These are phyloP conservation scores for Fusarium nanum DNA, from an alignment of 2,329 filamentous ascomycete species.

Conservation along the genomic window DNA sequence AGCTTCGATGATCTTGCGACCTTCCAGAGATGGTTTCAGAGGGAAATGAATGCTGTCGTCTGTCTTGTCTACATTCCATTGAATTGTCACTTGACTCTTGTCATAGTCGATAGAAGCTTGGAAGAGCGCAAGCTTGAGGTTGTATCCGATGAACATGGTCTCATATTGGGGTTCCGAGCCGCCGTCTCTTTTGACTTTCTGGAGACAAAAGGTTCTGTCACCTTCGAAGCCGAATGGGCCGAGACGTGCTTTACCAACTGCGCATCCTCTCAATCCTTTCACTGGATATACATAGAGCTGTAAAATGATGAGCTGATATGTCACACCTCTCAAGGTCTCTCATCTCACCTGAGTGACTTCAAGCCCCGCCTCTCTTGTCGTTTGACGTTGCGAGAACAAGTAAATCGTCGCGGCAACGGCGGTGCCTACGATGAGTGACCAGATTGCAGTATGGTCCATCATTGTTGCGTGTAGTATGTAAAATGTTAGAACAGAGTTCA, in stretches of 20 bases:
- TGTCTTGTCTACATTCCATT: not conserved
- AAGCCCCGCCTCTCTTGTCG: not conserved
- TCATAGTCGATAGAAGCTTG: slow-evolving; percentile 20
- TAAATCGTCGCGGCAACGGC: not conserved
- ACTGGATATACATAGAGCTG: slow-evolving; percentile 44
- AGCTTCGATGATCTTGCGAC: slow-evolving; percentile 2
- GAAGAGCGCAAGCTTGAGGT: slow-evolving; percentile 39
- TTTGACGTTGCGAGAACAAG: not conserved
- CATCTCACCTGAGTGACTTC: slow-evolving; percentile 34
- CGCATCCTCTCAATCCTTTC: slow-evolving; percentile 36
- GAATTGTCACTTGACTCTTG: not conserved
- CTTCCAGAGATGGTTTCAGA: slow-evolving; percentile 7
- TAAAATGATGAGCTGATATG: not conserved
- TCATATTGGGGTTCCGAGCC: slow-evolving; percentile 7
- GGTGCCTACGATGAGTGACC: not conserved
- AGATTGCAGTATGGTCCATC: not conserved
- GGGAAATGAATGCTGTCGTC: slow-evolving; percentile 29
- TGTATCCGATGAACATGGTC: slow-evolving; percentile 41
- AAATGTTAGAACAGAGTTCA: rapidly evolving
- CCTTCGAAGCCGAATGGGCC: slow-evolving; percentile 36
- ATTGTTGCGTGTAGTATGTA: rapidly evolving
- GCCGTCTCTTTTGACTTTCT: slow-evolving; percentile 28
- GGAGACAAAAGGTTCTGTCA: slow-evolving; percentile 41
- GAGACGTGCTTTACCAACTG: slow-evolving; percentile 19
- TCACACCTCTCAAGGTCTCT: rapidly evolving